A percentile compares a stretch with the other conserved stretches of the same genome.
Evolutionary conservation across 768 basidiomycete genomes (phyloP).

Genomic region (Psilocybe tampanensis): DNA sequence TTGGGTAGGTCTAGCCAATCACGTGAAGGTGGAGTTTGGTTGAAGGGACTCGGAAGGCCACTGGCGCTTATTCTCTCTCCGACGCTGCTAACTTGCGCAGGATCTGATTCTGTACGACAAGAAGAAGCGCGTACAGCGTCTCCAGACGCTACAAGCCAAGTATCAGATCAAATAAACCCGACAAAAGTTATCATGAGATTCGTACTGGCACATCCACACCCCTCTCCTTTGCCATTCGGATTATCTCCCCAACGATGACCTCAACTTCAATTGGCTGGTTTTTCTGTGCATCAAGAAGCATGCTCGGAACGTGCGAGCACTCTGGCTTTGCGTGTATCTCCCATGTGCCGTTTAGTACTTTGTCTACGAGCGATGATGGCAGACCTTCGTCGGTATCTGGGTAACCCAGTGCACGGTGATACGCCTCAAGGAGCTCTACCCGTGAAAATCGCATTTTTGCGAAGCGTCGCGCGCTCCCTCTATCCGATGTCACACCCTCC

Average conservation of each 20-base stretch:
- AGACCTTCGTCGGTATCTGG: slow-evolving; percentile 47
- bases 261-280: slow-evolving; percentile 68
- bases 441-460: slow-evolving; percentile 13
- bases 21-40: neutral
- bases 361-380: slow-evolving; percentile 43
- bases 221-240: slow-evolving; percentile 48
- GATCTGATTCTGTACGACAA: slow-evolving; percentile 66
- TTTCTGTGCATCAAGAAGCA: slow-evolving; percentile 59
- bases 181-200: neutral
- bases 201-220: slow-evolving; percentile 54
- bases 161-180: no score
- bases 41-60: neutral
- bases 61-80: neutral
- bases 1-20: no score
- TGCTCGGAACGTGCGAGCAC: slow-evolving; percentile 55
- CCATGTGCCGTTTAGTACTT: slow-evolving; percentile 40
- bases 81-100: slow-evolving; percentile 35
- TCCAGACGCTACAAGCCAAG: slow-evolving; percentile 51
- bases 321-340: slow-evolving; percentile 42
- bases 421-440: no score
- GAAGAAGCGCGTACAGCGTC: slow-evolving; percentile 57
- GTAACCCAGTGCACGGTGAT: slow-evolving; percentile 48
- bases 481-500: no score
- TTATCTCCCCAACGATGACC: slow-evolving; percentile 63
- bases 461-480: no score